Base-by-base conservation (phyloP, 2,329 filamentous ascomycete genomes). In the Xylaria sp. region DNA sequence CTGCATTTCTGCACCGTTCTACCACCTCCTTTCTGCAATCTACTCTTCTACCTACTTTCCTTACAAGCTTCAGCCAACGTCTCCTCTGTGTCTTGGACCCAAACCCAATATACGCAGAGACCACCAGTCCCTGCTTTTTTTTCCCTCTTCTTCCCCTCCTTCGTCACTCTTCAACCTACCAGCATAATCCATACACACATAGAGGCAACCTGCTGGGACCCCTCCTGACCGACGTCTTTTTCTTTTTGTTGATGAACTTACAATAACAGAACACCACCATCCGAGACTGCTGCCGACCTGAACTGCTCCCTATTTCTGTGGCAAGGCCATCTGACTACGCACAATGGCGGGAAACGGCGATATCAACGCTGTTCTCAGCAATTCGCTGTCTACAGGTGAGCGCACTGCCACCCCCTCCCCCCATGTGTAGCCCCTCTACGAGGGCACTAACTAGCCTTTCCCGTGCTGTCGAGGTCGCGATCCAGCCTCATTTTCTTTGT, bases 341-440 rank as follows among this genome's bases (percentile, higher is more conserved):
- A 86, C 80, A 82, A 94, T 89, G 87, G 88, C 87, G 83, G 88
- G 86, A 86, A 94, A 78, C 79, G 77, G 81, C 92, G 94, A 98
- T 86, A 97, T 98, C 87, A 97, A 95, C 87, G 92, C 94, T 86
- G 95, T 99, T 86, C 92, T 99, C 87, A 90, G 94, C 84, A 95
- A 94, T 87, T 98, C 96, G 83, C 90, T 98, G 85, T 97, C 94
- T 80, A 88, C 94, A 81, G 95, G 96, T 98, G 86, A 82, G 92
- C 83, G 74, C 73, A 66, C 56, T 41, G 25, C 54, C 54, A 48
- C 55, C 31, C 54, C 57, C 18, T 13, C 55, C 48, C 37, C 54
- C 57, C 59, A 34, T 41, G 20, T 51, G n/a, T 20, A 63, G 64
- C 72, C 63, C 64, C 69, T 73, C 70, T 65, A 57, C 63, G 28